Evolutionary conservation across 768 basidiomycete species (phyloP).

Genomic region (Termitomyces sp.): DNA sequence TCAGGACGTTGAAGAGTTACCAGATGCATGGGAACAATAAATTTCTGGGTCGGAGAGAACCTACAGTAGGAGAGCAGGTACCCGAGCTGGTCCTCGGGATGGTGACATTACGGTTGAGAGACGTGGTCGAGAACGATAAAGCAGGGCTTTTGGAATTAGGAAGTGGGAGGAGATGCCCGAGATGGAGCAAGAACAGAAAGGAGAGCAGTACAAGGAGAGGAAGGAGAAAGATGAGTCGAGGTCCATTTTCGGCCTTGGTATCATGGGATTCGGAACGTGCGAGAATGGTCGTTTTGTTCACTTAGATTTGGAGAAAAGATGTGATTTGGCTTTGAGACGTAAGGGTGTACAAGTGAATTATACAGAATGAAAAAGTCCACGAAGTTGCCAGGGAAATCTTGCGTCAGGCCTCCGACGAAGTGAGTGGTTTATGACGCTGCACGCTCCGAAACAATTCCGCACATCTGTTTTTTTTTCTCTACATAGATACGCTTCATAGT

Average conservation of each 20-base stretch:
- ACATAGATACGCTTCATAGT: too few species aligned
- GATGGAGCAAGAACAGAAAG: not conserved
- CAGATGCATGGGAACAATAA: constrained; percentile 25
- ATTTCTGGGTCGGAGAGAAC: constrained; percentile 6
- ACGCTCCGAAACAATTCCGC: too few species aligned
- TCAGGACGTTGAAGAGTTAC: constrained; percentile 57
- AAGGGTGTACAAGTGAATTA: not conserved
- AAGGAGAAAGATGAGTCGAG: constrained; percentile 1
- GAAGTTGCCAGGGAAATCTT: too few species aligned
- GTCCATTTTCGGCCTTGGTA: not conserved
- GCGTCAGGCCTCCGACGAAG: too few species aligned
- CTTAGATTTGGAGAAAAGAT: not conserved
- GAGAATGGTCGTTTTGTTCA: not conserved
- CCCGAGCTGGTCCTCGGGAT: constrained; percentile 2
- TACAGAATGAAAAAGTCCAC: too few species aligned
- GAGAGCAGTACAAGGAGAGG: not conserved
- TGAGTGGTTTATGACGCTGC: too few species aligned
- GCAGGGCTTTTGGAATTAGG: constrained; percentile 8
- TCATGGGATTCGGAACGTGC: not conserved
- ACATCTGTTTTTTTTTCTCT: too few species aligned
- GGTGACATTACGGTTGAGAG: constrained; percentile 18
- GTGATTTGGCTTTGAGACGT: not conserved
- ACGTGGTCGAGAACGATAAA: constrained; percentile 22
- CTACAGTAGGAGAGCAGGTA: constrained; percentile 1
- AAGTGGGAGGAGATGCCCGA: constrained; percentile 11